Percentiles rank a stretch among this genome's conserved stretches.
Conservation (phyloP, 1,284 basidiomycete genomes). For the Golubevia sp. region DNA sequence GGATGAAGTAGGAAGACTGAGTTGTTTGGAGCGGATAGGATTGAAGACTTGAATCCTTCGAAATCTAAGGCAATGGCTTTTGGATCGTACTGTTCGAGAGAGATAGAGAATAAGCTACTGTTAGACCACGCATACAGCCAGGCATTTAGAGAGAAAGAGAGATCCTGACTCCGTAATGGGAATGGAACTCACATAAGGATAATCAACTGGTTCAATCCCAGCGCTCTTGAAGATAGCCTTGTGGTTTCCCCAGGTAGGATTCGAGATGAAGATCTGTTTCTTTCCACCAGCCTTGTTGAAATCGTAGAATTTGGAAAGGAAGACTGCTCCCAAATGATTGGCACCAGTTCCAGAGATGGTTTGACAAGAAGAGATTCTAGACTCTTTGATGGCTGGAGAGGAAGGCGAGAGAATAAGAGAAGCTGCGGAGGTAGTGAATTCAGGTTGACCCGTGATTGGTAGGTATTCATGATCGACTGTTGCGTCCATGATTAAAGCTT, state of each 20-base stretch:
- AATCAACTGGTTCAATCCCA: constrained; percentile 48
- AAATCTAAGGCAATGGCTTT: constrained; percentile 56
- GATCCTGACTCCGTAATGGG: too few relatives aligned
- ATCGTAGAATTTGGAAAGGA: constrained; percentile 82
- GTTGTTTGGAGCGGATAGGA: constrained; percentile 67
- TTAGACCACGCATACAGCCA: too few relatives aligned
- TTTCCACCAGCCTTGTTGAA: constrained; percentile 53
- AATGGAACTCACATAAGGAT: constrained; percentile 30
- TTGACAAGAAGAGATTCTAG: constrained; percentile 57
- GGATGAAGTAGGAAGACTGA: constrained; percentile 90
- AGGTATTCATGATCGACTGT: constrained; percentile 90
- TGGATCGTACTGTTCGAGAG: constrained; percentile 33
- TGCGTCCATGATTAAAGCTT: constrained; percentile 73
- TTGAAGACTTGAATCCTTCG: constrained; percentile 42
- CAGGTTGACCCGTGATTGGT: constrained; percentile 83
- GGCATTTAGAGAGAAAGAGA: too few relatives aligned
- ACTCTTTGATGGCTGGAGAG: constrained; percentile 75
- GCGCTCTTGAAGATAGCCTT: constrained; percentile 54
- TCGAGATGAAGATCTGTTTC: constrained; percentile 77
- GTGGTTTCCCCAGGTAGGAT: constrained; percentile 80
- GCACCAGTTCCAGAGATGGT: constrained; percentile 95
- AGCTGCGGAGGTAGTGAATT: constrained; percentile 78
- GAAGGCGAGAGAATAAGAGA: constrained; percentile 78
- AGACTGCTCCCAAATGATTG: constrained; percentile 86
- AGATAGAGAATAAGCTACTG: too few relatives aligned